phyloP scores from a whole-genome alignment of 192 early-diverging fungal genomes.

The Coemansia umbellata region DNA sequence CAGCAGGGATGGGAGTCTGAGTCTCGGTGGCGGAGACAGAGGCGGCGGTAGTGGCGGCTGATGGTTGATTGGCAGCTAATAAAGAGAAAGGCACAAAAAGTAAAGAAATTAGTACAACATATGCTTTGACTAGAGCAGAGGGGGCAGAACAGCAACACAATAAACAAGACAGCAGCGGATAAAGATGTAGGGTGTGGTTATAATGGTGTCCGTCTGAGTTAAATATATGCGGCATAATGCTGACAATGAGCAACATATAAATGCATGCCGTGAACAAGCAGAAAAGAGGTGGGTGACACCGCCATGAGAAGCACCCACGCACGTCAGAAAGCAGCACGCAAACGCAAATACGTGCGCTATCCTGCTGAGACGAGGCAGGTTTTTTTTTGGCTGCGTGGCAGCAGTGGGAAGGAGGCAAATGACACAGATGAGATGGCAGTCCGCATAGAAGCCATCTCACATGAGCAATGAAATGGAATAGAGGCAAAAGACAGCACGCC shows the following conservation, averaged over 20 bases:
- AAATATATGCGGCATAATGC: background rate
- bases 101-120: too few species aligned
- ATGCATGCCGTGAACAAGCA: background rate
- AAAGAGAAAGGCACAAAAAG: conserved; percentile 7
- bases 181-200: background rate
- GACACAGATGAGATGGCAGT: conserved; percentile 1
- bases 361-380: too few species aligned
- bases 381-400: background rate
- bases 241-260: too few species aligned
- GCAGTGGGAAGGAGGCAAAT: background rate
- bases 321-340: too few species aligned
- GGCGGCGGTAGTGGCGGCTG: conserved; percentile 20
- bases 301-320: too few species aligned
- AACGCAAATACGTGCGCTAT: too few species aligned
- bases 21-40: background rate
- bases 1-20: conserved; percentile 5
- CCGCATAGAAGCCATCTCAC: background rate
- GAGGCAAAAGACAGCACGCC: background rate
- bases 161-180: background rate
- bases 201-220: background rate
- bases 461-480: background rate
- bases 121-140: too few species aligned
- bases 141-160: conserved; percentile 31
- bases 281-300: too few species aligned
- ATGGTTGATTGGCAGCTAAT: conserved; percentile 36